Evolutionary conservation across 768 basidiomycete genomes (phyloP), one percentile per base, ranked within the genome.

Genomic region (Hypholoma sublateritium): DNA sequence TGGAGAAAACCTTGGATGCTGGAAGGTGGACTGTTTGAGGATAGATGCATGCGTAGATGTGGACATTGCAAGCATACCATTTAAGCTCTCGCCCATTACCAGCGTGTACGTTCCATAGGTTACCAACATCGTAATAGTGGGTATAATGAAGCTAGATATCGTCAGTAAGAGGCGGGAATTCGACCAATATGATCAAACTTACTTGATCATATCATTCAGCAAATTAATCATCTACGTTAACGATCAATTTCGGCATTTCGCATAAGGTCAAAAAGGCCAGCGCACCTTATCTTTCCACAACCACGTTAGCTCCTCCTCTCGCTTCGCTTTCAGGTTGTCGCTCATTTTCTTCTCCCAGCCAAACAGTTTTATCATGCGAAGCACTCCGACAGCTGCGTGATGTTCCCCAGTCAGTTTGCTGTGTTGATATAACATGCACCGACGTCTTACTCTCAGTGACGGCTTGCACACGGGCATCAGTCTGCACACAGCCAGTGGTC

Each of bases 291-390:
- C 71, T 63, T 80, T 82, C 75, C 79, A 81, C 41, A 87, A 73
- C 72, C 78, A 82, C 5, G 64, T 55, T 19, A 91, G 69, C 69
- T 93, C 91, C 5, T 79, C 79, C 43, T 87, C 83, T 57, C 89
- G 79, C 62, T 85, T 84, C 44, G 77, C 76, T 11, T 73, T 70
- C 37, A 93, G 73, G 45, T 74, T 75, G 5, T 77, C 68, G 41
- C 78, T 74, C 69, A 88, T 80, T 46, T 83, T 78, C 51, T 79
- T 78, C 75, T 87, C 80, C 80, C 89, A 82, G 13, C 79, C 89
- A 62, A 91, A 90, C 39, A 90, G 71, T 68, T 91, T 91, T 65
- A 88, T 74, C 83, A 89, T 88, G n/a, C 87, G 80, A 13, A 88
- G 68, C 17, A 83, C 80, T 53, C 78, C 80, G 64, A 85, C 73